Conservation (phyloP, 164 flowering plant genomes). For the Saururus chinensis region DNA sequence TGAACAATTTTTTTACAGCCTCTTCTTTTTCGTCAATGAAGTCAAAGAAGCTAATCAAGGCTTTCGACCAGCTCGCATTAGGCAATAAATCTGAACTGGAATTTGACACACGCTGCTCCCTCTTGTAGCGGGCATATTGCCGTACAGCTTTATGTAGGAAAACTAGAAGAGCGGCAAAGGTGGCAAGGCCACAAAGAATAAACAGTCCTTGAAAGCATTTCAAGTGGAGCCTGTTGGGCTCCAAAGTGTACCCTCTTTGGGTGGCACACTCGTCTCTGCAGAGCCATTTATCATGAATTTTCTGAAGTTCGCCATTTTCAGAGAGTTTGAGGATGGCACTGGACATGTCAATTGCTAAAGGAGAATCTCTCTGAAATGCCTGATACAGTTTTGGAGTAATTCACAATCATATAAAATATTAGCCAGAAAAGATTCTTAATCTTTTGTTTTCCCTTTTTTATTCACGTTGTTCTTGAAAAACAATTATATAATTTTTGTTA, state of each 20-base stretch:
- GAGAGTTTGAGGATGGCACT: slow-evolving; percentile 55
- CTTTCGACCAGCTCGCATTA: slow-evolving; percentile 20
- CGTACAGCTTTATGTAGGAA: slow-evolving; percentile 31
- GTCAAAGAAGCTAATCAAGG: slow-evolving; percentile 34
- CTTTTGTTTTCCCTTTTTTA: not conserved
- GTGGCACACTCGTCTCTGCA: slow-evolving; percentile 33
- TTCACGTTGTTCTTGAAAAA: not conserved
- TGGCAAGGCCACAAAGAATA: slow-evolving; percentile 35
- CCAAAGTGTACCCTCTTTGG: slow-evolving; percentile 6
- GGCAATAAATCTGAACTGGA: slow-evolving; percentile 9
- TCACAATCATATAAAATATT: not conserved
- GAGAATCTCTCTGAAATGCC: slow-evolving; percentile 64
- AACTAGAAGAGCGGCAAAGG: slow-evolving; percentile 30
- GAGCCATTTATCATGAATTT: slow-evolving; percentile 51
- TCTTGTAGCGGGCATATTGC: slow-evolving; percentile 36
- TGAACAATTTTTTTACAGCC: slow-evolving; percentile 43
- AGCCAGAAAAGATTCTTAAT: not conserved
- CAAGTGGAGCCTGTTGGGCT: slow-evolving; percentile 45
- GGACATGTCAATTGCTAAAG: slow-evolving; percentile 56
- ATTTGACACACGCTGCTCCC: slow-evolving; percentile 15
- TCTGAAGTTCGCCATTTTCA: slow-evolving; percentile 43
- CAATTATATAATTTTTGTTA: not conserved
- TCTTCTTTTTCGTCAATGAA: slow-evolving; percentile 74
- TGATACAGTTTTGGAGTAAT: slow-evolving; percentile 7
- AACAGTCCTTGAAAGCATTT: slow-evolving; percentile 68